phyloP scores from a whole-genome alignment of 306 rosid species.

The Comarum palustre region DNA sequence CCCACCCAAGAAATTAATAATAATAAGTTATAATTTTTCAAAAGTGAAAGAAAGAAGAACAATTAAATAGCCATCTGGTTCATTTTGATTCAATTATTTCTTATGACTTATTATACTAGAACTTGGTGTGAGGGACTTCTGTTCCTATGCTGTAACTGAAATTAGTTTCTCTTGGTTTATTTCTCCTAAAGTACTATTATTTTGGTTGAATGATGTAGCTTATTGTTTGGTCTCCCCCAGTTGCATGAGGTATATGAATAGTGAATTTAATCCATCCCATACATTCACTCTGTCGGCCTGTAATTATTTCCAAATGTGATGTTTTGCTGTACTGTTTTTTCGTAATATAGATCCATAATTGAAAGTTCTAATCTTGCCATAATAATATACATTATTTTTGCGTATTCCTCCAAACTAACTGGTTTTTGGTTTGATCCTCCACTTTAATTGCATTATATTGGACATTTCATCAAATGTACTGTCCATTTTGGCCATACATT shows the following conservation, averaged over 20 bases:
- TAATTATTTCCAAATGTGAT: background rate
- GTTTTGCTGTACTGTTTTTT: background rate
- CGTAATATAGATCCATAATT: background rate
- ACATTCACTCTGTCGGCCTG: too few species aligned
- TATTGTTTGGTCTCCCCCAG: constrained; percentile 7
- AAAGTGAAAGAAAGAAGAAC: background rate
- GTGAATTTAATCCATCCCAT: too few species aligned
- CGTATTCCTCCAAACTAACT: background rate
- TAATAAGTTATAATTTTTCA: background rate
- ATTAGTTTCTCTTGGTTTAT: background rate
- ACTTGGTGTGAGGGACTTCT: background rate
- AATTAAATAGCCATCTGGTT: background rate
- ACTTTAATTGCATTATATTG: background rate
- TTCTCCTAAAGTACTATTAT: background rate
- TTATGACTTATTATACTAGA: background rate
- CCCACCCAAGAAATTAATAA: background rate
- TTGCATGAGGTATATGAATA: background rate
- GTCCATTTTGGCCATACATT: background rate
- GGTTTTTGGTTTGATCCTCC: background rate
- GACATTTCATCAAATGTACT: background rate
- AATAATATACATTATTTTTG: background rate
- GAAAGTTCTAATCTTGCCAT: background rate
- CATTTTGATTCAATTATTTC: background rate
- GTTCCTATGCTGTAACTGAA: constrained; percentile 8
- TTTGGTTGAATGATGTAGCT: background rate